These are phyloP conservation scores for Cryptosporidium baileyi DNA, from an alignment of 169 alveolate genomes.

Conservation along the genomic window DNA sequence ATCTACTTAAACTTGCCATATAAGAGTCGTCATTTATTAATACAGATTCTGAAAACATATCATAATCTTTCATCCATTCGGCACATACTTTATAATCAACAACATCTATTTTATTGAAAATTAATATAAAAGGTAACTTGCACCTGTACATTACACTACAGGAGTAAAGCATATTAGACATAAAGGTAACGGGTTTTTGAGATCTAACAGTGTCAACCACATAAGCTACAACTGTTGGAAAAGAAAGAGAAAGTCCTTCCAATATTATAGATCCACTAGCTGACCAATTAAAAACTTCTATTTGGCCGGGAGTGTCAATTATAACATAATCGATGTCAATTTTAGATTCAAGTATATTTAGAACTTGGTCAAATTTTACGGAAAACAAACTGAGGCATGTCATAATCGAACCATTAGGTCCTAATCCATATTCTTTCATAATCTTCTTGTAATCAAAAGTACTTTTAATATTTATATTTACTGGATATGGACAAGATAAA, in stretches of 20 bases:
- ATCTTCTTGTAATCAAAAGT: conserved; percentile 94
- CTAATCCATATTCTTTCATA: conserved; percentile 94
- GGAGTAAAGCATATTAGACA: conserved; percentile 98
- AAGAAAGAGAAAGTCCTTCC: conserved; percentile 91
- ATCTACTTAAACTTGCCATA: conserved; percentile 87
- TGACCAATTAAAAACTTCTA: conserved; percentile 98
- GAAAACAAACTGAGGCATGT: conserved; percentile 95
- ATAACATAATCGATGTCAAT: conserved; percentile 87
- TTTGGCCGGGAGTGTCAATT: conserved; percentile 98
- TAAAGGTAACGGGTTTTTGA: conserved; percentile 94
- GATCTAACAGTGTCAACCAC: conserved; percentile 93
- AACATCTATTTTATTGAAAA: conserved; percentile 94
- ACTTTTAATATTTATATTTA: conserved; percentile 91
- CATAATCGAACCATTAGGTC: conserved; percentile 99
- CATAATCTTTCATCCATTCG: conserved; percentile 92
- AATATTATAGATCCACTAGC: conserved; percentile 96
- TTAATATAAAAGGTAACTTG: conserved; percentile 90
- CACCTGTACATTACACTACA: conserved; percentile 92
- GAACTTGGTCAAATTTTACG: conserved; percentile 93
- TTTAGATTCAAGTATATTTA: conserved; percentile 86
- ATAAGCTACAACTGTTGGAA: conserved; percentile 86
- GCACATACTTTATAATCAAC: conserved; percentile 80
- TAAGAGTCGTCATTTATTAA: conserved; percentile 85
- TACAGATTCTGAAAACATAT: conserved; percentile 85
- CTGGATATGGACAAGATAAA: conserved; percentile 69